These are phyloP conservation scores for Gracilariopsis chorda DNA, from an alignment of 23 red algal genomes.

Conservation along the genomic window DNA sequence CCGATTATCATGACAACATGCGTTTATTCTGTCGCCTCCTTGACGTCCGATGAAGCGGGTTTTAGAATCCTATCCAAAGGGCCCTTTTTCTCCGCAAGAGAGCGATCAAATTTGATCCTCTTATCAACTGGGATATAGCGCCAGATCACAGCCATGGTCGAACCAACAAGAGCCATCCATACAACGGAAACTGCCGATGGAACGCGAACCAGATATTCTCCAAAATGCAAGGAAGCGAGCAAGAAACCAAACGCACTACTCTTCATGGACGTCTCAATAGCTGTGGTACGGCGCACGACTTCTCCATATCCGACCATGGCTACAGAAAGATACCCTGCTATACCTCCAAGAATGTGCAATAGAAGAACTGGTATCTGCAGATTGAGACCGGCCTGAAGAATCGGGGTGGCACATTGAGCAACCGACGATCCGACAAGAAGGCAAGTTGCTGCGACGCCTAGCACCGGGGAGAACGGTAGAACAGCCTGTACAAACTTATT, in stretches of 20 bases:
- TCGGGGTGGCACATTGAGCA: slow-evolving; percentile 78
- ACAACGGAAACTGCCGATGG: slow-evolving; percentile 93
- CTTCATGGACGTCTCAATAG: slow-evolving; percentile 99
- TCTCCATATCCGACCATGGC: slow-evolving; percentile 73
- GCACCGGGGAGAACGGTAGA: slow-evolving; percentile 84
- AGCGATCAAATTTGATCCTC: slow-evolving; percentile 34
- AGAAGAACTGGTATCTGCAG: slow-evolving; percentile 89
- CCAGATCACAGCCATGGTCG: slow-evolving; percentile 86
- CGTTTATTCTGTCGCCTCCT: no score
- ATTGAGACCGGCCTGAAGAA: slow-evolving; percentile 73
- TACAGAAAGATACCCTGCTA: slow-evolving; percentile 77
- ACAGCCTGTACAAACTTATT: slow-evolving; percentile 64
- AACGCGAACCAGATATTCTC: slow-evolving; percentile 84
- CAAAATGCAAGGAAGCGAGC: slow-evolving; percentile 90
- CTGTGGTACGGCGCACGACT: slow-evolving; percentile 80
- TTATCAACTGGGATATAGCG: slow-evolving; percentile 74
- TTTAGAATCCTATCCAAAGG: neutral
- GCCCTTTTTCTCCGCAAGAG: neutral
- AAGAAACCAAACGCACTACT: slow-evolving; percentile 94
- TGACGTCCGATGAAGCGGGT: neutral
- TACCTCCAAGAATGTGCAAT: slow-evolving; percentile 81
- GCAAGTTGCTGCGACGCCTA: slow-evolving; percentile 88
- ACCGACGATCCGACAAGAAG: slow-evolving; percentile 96
- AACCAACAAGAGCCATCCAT: slow-evolving; percentile 94
- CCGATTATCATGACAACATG: no score